These are phyloP conservation scores for Cicer cuneatum DNA, from an alignment of 306 rosid genomes.

Conservation along the genomic window DNA sequence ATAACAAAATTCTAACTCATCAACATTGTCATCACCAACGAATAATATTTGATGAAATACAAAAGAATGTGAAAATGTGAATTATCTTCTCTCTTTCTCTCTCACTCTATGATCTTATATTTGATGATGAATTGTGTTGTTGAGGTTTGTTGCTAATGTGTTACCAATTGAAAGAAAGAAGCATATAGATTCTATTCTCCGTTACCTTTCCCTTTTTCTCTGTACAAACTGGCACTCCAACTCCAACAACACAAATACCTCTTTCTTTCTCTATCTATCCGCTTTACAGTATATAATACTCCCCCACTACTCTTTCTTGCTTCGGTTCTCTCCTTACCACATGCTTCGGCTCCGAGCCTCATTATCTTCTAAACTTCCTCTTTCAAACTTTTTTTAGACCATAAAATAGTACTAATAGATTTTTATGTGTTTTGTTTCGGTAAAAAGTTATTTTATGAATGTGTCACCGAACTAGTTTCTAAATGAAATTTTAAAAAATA, in stretches of 20 bases:
- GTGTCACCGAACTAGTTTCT: no score
- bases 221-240: conserved; percentile 1
- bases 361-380: conserved; percentile 34
- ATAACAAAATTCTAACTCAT: conserved; percentile 7
- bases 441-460: no score
- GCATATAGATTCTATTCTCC: conserved; percentile 33
- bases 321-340: conserved; percentile 34
- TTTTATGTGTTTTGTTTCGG: conserved; percentile 26
- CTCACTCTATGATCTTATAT: conserved; percentile 10
- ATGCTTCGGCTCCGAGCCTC: conserved; percentile 47
- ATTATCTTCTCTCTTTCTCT: conserved; percentile 8
- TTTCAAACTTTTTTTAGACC: conserved; percentile 1
- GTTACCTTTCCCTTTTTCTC: conserved; percentile 49
- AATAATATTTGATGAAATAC: no score
- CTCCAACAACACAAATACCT: conserved; percentile 13
- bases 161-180: conserved; percentile 48
- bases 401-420: not conserved
- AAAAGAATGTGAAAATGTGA: no score
- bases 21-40: conserved; percentile 27
- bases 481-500: no score
- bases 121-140: conserved; percentile 44
- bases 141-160: conserved; percentile 57
- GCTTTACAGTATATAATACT: conserved; percentile 41
- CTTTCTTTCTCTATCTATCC: conserved; percentile 40
- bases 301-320: conserved; percentile 24